A percentile compares a stretch with the other conserved stretches of the same genome.
These are phyloP conservation scores for Lodderomyces jiufengensis DNA, from an alignment of 1,139 yeast genomes.

Conservation along the genomic window DNA sequence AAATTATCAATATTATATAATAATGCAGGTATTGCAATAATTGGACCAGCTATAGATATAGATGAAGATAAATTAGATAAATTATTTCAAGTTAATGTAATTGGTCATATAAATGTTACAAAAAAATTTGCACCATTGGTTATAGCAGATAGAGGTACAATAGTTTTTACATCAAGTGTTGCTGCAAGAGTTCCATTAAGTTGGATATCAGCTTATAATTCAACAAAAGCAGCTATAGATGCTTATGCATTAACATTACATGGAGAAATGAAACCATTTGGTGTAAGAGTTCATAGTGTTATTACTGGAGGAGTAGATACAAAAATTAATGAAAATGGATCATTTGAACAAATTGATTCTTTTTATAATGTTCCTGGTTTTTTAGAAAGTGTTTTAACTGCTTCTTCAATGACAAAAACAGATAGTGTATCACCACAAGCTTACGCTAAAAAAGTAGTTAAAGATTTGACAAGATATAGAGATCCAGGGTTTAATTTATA, in stretches of 20 bases:
- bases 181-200: constrained; percentile 35
- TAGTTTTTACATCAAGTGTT: constrained; percentile 37
- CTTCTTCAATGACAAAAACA: constrained; percentile 28
- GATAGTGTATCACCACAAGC: constrained; percentile 21
- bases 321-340: constrained; percentile 24
- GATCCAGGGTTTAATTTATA: constrained; percentile 31
- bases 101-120: constrained; percentile 38
- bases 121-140: constrained; percentile 29
- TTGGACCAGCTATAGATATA: constrained; percentile 33
- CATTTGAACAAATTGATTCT: constrained; percentile 14
- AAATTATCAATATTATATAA: constrained; percentile 30
- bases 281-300: constrained; percentile 33
- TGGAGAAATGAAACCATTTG: constrained; percentile 51
- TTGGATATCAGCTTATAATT: constrained; percentile 31
- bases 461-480: constrained; percentile 17
- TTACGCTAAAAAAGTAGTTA: constrained; percentile 31
- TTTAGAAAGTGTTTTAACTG: constrained; percentile 21
- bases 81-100: constrained; percentile 31
- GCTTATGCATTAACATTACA: constrained; percentile 62
- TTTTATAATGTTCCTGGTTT: constrained; percentile 30
- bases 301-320: constrained; percentile 43
- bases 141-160: constrained; percentile 30
- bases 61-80: constrained; percentile 22
- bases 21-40: constrained; percentile 31
- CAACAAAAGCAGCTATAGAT: constrained; percentile 65